Conservation (phyloP, 805 yeast species). For the Saccharomycopsis sp. region DNA sequence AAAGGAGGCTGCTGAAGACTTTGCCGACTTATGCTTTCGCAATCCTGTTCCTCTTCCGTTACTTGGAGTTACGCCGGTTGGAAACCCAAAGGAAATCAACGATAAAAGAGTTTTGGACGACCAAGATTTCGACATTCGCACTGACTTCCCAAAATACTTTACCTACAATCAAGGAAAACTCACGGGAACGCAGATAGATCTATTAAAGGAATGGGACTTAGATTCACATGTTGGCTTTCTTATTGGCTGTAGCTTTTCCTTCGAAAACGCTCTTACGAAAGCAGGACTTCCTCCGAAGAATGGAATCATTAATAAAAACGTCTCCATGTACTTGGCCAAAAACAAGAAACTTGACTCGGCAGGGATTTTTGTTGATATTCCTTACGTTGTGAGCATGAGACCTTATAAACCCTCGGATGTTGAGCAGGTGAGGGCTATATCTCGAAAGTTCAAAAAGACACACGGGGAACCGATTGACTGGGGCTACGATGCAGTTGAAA, state of each 20-base stretch:
- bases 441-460: constrained; percentile 27
- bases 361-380: constrained; percentile 28
- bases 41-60: constrained; percentile 38
- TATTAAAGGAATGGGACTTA: constrained; percentile 29
- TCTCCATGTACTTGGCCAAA: constrained; percentile 27
- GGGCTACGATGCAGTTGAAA: constrained; percentile 33
- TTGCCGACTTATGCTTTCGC: constrained; percentile 30
- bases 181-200: constrained; percentile 24
- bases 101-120: constrained; percentile 15
- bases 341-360: constrained; percentile 26
- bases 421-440: constrained; percentile 28
- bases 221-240: constrained; percentile 34
- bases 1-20: constrained; percentile 27
- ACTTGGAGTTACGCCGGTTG: constrained; percentile 27
- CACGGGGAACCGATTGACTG: constrained; percentile 40
- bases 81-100: constrained; percentile 25
- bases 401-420: constrained; percentile 31
- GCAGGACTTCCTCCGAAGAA: constrained; percentile 31
- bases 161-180: constrained; percentile 31
- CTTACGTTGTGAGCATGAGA: constrained; percentile 38
- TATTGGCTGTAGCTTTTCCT: constrained; percentile 38
- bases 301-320: constrained; percentile 21
- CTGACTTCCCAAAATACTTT: constrained; percentile 32
- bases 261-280: constrained; percentile 30
- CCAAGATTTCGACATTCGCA: constrained; percentile 27